Evolutionary conservation across 2,329 filamentous ascomycete species (phyloP).

Genomic region (Ceratocystis alfenasii): DNA sequence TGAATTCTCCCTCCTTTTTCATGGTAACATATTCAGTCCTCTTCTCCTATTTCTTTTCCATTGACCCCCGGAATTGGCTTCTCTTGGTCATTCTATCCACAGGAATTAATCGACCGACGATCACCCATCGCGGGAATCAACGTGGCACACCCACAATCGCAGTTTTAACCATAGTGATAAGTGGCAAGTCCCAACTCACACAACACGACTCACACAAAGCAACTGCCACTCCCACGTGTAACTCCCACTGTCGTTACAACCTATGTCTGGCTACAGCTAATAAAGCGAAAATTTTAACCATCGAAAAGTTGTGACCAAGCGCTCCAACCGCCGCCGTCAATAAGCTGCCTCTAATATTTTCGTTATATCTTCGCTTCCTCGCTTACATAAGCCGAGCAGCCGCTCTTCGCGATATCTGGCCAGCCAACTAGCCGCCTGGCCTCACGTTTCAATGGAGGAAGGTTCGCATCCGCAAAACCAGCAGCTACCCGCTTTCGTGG

Average conservation of each 20-base stretch:
- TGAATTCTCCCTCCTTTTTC: not conserved
- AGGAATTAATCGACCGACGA: not conserved
- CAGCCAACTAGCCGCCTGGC: not conserved
- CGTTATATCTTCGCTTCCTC: not conserved
- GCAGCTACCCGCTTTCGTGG: not conserved
- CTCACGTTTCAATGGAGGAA: not conserved
- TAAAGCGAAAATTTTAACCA: not conserved
- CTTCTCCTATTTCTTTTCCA: not conserved
- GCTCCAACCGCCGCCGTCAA: not conserved
- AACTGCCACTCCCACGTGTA: not conserved
- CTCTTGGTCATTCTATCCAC: not conserved
- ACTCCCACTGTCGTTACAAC: not conserved
- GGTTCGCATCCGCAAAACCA: constrained; percentile 3
- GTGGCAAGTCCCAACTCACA: no score
- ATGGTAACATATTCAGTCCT: not conserved
- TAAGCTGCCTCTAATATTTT: not conserved
- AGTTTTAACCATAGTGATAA: no score
- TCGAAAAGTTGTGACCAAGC: not conserved
- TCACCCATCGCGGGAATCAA: not conserved
- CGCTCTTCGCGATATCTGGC: not conserved
- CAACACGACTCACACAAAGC: not conserved
- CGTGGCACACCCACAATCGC: not conserved
- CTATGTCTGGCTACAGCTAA: not conserved
- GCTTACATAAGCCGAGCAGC: not conserved
- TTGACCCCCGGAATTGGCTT: not conserved